A percentile compares a stretch with the other conserved stretches of the same genome.
Evolutionary conservation across 805 yeast species (phyloP).

Genomic region (Nakazawaea populi): DNA sequence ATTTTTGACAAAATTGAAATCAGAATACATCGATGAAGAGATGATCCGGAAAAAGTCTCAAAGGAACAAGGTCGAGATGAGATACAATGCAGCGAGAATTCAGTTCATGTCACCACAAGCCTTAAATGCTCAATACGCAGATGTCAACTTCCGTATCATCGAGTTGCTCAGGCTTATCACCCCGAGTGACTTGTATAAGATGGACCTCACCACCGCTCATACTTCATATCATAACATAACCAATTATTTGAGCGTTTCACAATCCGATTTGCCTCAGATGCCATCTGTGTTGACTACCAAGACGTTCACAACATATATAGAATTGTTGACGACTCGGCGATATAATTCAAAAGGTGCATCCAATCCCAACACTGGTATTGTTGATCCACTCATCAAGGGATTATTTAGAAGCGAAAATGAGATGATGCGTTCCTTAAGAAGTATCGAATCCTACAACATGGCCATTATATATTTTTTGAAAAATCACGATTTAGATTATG

Average conservation of each 20-base stretch:
- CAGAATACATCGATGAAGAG: neutral
- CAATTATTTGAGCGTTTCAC: too few relatives aligned
- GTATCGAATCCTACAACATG: slow-evolving; percentile 28
- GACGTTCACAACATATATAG: slow-evolving; percentile 5
- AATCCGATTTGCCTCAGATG: neutral
- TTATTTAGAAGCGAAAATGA: slow-evolving; percentile 33
- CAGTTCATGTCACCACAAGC: neutral
- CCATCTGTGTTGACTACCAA: slow-evolving; percentile 1
- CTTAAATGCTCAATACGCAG: neutral
- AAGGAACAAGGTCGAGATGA: neutral
- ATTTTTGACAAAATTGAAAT: slow-evolving; percentile 1
- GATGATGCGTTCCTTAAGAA: slow-evolving; percentile 24
- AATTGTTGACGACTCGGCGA: neutral
- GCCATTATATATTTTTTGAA: slow-evolving; percentile 31
- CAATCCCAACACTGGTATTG: slow-evolving; percentile 7
- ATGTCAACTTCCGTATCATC: neutral
- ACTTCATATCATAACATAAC: too few relatives aligned
- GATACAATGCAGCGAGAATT: slow-evolving; percentile 3
- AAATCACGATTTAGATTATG: slow-evolving; percentile 32
- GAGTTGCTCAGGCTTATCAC: neutral
- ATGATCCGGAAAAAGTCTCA: neutral
- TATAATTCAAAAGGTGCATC: slow-evolving; percentile 26
- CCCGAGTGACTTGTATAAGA: neutral
- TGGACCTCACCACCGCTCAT: too few relatives aligned
- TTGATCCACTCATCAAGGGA: slow-evolving; percentile 23